Base-by-base conservation (phyloP, 257 asterid genomes). In the Vinca minor region DNA sequence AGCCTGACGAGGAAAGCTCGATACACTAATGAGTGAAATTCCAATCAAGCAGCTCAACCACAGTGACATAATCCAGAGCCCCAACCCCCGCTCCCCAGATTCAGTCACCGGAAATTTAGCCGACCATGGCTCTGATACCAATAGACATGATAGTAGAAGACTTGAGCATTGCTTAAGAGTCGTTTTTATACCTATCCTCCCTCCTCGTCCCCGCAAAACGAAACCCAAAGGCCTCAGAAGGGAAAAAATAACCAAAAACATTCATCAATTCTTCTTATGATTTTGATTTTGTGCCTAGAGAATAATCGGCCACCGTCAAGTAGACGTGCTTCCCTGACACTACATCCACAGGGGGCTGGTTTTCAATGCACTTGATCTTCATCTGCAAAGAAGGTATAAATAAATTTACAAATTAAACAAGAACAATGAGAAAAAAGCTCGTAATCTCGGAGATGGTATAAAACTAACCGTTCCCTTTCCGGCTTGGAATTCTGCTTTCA, bases 401-500 rank as follows among this genome's bases (percentile, higher is more conserved):
- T 31, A 7, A 53, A 34, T 34, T n/a, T 7, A 7, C 48, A 15
- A 63, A 31, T 18, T 50, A 46, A 56, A 26, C 26, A 18, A 54
- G 14, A 31, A 21, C 69, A 45, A 42, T 23, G 42, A 25, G 20
- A 53, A 31, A 15, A 8, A 18, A 13, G 3, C 41, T n/a, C 8
- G 31, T 0, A 10, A 13, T 21, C 35, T 35, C 36, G 59, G 8
- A 35, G 17, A 48, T 36, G 21, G 17, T 5, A 25, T 1, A 63
- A 44, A 32, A 69, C 78, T 36, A 42, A 78, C 77, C 75, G 79
- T 86, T 4, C 92, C 98, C 26, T 88, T 78, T 46, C 94, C 91
- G 3, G 10, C 62, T 56, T 88, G 94, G 66, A 91, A 91, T 63
- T 86, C 94, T 1, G 77, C 67, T 79, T 81, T 88, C 84, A 91